Evolutionary conservation across 345 rosid genomes (phyloP), one percentile per base, ranked within the genome.

Genomic region (Mangifera indica): DNA sequence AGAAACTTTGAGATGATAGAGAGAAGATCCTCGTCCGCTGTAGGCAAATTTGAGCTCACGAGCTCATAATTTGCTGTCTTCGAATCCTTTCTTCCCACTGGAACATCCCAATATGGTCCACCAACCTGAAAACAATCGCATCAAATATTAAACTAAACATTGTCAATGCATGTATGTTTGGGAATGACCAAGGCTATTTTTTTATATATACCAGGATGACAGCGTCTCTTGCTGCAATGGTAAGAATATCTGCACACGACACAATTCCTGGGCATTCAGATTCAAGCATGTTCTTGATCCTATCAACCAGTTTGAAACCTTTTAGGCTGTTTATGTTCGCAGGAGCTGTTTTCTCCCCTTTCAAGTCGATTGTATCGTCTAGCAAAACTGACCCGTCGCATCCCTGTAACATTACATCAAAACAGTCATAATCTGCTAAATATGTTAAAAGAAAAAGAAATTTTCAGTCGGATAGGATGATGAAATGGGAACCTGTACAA

Each of bases 101-200:
- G 97, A 78, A 94, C 97, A 69, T 92, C 92, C 98, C 98, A 94
- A 57, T 89, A 87, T 24, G 98, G 97, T 60, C 97, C 98, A 34
- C 97, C 97, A 60, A 93, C 97, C 97, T 91, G 80, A 18, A 34
- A 18, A 55, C 10, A 67, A 29, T 48, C 69, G 42, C 18, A 37
- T 37, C 42, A n/a, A 60, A 60, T 0, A 34, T 3, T 32, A 7
- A 49, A 49, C 6, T n/a, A 49, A 49, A 13, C 3, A 0, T 11
- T 46, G 17, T 46, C 13, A 10, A 0, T 46, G 1, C 18, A 49
- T 49, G 32, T 29, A 29, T 29, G 3, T 29, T 1, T 29, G 32
- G 32, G 32, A 29, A 29, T 29, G 32, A 29, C 32, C 32, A 29
- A 29, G 32, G 32, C 10, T 13, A 14, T 18, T 49, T 4, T 13